Conservation (phyloP, 371 early-diverging fungal species). For the Apophysomyces elegans region DNA sequence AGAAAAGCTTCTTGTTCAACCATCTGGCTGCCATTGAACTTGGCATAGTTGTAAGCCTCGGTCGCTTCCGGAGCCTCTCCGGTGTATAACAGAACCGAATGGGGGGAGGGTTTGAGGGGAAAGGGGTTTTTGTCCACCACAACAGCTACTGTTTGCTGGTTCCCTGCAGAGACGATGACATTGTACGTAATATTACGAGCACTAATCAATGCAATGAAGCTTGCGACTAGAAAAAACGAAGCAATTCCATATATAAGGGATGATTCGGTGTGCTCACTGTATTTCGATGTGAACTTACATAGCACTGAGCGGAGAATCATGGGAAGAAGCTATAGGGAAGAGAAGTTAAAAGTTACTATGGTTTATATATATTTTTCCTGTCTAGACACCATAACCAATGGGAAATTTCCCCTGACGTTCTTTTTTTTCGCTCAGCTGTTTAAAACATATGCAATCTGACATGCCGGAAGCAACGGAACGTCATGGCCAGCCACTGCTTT, state of each 20-base stretch:
- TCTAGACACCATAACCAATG: too few species aligned
- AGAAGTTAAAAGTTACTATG: too few species aligned
- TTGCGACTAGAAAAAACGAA: neutral
- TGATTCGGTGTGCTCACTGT: too few species aligned
- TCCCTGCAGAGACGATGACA: slow-evolving; percentile 1
- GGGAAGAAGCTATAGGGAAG: too few species aligned
- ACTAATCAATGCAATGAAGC: neutral
- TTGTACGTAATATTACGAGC: slow-evolving; percentile 10
- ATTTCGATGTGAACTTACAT: too few species aligned
- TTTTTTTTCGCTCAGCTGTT: too few species aligned
- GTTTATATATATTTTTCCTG: too few species aligned
- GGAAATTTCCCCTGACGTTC: too few species aligned
- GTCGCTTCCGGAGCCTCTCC: slow-evolving; percentile 30
- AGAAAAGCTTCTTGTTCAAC: slow-evolving; percentile 20
- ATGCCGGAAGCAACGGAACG: too few species aligned
- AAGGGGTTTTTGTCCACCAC: slow-evolving; percentile 11
- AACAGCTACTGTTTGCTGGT: slow-evolving; percentile 11
- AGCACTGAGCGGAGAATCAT: too few species aligned
- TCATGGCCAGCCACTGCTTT: too few species aligned
- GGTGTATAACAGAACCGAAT: neutral
- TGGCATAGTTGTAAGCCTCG: slow-evolving; percentile 24
- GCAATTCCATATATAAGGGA: neutral
- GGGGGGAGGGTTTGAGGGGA: slow-evolving; percentile 10
- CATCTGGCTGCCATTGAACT: slow-evolving; percentile 15
- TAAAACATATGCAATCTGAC: too few species aligned